Evolutionary conservation across 768 basidiomycete genomes (phyloP).

Genomic region (Suillus tomentosus): DNA sequence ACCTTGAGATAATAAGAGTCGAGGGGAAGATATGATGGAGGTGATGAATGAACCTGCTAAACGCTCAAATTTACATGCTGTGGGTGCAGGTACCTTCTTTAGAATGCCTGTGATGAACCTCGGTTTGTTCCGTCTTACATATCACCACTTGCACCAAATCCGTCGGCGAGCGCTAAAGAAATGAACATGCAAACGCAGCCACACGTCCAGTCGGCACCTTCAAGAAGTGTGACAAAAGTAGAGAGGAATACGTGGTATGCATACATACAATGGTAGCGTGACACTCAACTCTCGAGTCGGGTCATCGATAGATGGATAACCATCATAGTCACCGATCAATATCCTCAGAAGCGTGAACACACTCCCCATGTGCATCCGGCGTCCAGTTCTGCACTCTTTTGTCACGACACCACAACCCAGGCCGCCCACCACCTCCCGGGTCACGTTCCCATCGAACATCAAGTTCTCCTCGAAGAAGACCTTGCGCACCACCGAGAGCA

Average conservation of each 20-base stretch:
- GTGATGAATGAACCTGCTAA: neutral
- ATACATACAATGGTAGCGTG: neutral
- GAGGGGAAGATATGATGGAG: neutral
- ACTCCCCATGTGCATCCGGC: constrained; percentile 11
- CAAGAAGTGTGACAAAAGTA: neutral
- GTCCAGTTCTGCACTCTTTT: constrained; percentile 25
- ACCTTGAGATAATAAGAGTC: neutral
- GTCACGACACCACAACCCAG: constrained; percentile 43
- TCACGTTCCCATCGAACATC: constrained; percentile 69
- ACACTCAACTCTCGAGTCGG: neutral
- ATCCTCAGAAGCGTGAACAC: neutral
- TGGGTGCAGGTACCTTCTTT: neutral
- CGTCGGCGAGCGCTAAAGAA: neutral
- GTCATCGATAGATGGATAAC: neutral
- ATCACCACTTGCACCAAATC: neutral
- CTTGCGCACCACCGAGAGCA: constrained; percentile 55
- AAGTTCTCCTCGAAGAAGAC: constrained; percentile 59
- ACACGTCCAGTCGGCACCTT: neutral
- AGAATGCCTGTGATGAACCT: neutral
- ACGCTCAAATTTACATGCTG: neutral
- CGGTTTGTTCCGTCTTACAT: neutral
- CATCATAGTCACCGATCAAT: neutral
- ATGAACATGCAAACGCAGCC: neutral
- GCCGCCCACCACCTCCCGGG: constrained; percentile 25
- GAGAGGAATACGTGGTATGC: neutral